phyloP scores from a whole-genome alignment of 495 filamentous ascomycete genomes.

The Rhypophila decipiens region DNA sequence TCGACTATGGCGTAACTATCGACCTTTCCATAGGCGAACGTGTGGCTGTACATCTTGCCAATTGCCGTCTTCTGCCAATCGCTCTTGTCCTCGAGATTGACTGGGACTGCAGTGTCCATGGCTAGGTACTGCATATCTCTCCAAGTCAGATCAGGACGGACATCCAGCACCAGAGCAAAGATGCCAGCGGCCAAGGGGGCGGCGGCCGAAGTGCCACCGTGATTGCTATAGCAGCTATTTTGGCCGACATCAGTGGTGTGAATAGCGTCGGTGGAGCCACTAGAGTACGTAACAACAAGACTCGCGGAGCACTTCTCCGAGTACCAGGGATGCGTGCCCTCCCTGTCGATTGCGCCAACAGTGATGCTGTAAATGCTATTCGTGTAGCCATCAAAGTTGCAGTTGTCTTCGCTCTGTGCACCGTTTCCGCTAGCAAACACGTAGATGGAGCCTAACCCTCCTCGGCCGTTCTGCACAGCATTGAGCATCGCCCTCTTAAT shows the following conservation, averaged over 20 bases:
- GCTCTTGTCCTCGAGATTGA: slow-evolving; percentile 67
- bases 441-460: slow-evolving; percentile 81
- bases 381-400: slow-evolving; percentile 98
- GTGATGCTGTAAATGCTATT: slow-evolving; percentile 99
- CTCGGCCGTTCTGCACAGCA: slow-evolving; percentile 81
- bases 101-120: slow-evolving; percentile 73
- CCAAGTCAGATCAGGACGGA: slow-evolving; percentile 85
- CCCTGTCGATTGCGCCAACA: slow-evolving; percentile 85
- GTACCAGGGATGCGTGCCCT: slow-evolving; percentile 82
- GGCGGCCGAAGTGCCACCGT: slow-evolving; percentile 96
- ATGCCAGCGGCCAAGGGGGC: slow-evolving; percentile 88
- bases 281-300: slow-evolving; percentile 92
- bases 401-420: slow-evolving; percentile 82
- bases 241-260: slow-evolving; percentile 92
- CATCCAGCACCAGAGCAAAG: slow-evolving; percentile 83
- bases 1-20: slow-evolving; percentile 84
- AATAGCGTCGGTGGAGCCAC: slow-evolving; percentile 79
- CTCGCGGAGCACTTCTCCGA: slow-evolving; percentile 94
- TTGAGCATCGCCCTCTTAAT: slow-evolving; percentile 88
- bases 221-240: slow-evolving; percentile 66
- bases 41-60: slow-evolving; percentile 85
- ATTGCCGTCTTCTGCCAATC: slow-evolving; percentile 71
- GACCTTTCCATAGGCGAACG: slow-evolving; percentile 91
- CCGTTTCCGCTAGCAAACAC: slow-evolving; percentile 98
- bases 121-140: slow-evolving; percentile 90